These are phyloP conservation scores for Melampsora larici-populina DNA, from an alignment of 1,284 basidiomycete species.

Conservation along the genomic window DNA sequence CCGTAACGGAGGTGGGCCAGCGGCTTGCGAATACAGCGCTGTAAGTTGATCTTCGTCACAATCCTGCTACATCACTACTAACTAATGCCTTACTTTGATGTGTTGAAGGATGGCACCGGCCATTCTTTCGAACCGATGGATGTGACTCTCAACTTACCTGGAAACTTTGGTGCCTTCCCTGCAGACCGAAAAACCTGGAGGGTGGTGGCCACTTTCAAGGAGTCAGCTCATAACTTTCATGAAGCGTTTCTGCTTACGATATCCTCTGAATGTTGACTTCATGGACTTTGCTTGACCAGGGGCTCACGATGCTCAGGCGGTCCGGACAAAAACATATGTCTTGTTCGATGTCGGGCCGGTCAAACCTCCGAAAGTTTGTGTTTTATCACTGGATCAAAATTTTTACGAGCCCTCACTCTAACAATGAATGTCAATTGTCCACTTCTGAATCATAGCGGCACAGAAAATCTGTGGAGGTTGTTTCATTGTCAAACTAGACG, in stretches of 20 bases:
- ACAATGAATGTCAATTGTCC: background rate
- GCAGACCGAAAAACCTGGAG: background rate
- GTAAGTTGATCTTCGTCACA: background rate
- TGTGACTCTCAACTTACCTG: constrained; percentile 34
- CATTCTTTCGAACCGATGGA: constrained; percentile 24
- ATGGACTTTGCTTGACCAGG: background rate
- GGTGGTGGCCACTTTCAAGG: constrained; percentile 25
- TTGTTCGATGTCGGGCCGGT: constrained; percentile 32
- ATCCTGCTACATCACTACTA: background rate
- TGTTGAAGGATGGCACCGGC: constrained; percentile 25
- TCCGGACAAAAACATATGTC: constrained; percentile 7
- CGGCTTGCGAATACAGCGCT: constrained; percentile 21
- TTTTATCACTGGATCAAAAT: too few species aligned
- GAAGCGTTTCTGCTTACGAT: too few species aligned
- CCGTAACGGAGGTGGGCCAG: constrained; percentile 28
- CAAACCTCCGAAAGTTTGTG: background rate
- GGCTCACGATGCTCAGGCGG: constrained; percentile 32
- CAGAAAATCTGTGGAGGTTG: constrained; percentile 29
- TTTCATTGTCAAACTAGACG: constrained; percentile 25
- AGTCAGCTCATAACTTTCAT: constrained; percentile 2
- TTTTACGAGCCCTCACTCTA: too few species aligned
- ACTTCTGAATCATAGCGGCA: background rate
- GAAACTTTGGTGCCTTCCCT: constrained; percentile 16
- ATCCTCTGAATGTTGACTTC: background rate
- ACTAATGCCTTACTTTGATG: background rate